Evolutionary conservation across 495 filamentous ascomycete species (phyloP).

Genomic region (Trichoderma gamsii): DNA sequence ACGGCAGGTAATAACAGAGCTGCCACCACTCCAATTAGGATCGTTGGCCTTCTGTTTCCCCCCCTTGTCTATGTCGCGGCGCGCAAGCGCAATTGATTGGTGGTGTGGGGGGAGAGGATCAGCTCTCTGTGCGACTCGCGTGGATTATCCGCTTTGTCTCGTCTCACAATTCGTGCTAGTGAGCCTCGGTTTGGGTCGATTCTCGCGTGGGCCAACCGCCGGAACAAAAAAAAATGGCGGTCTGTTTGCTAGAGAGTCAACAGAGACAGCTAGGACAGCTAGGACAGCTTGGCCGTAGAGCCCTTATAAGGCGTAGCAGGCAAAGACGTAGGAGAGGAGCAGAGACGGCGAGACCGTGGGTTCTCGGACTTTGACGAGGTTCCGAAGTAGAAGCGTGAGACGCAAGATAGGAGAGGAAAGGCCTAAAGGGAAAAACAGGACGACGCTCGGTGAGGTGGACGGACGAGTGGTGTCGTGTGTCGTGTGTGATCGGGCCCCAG

Average conservation of each 20-base stretch:
- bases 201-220: neutral
- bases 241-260: neutral
- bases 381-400: neutral
- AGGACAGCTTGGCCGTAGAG: too few relatives aligned
- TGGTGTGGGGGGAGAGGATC: constrained; percentile 5
- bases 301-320: neutral
- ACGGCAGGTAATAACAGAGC: constrained; percentile 5
- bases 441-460: too few relatives aligned
- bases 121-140: constrained; percentile 7
- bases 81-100: constrained; percentile 13
- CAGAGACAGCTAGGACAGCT: neutral
- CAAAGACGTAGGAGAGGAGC: neutral
- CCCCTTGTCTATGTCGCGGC: neutral
- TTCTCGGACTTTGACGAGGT: neutral
- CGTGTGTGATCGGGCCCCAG: too few relatives aligned
- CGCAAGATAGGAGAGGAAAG: neutral
- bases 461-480: too few relatives aligned
- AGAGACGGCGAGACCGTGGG: neutral
- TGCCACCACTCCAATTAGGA: neutral
- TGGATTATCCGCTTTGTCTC: constrained; percentile 6
- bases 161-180: neutral
- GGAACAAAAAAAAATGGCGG: neutral
- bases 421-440: neutral
- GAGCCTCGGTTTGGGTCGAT: constrained; percentile 1
- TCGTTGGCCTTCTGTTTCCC: neutral